Evolutionary conservation across 345 rosid species (phyloP).

Genomic region (Gossypium arboreum): DNA sequence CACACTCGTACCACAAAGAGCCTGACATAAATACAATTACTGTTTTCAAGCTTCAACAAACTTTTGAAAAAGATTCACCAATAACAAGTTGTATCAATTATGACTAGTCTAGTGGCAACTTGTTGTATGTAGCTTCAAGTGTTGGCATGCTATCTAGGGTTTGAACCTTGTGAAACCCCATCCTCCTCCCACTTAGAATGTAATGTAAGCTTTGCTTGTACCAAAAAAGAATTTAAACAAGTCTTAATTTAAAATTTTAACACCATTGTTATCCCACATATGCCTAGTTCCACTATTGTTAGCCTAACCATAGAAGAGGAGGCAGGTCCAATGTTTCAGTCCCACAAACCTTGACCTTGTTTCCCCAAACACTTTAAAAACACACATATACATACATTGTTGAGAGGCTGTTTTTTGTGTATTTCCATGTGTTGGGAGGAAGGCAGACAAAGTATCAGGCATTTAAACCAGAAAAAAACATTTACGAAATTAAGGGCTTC

Average conservation of each 20-base stretch:
- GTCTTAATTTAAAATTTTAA: background rate
- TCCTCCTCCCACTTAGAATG: too few relatives aligned
- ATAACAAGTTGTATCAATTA: background rate
- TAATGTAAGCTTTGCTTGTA: too few relatives aligned
- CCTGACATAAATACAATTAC: background rate
- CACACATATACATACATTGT: background rate
- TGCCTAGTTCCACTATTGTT: background rate
- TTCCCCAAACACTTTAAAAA: background rate
- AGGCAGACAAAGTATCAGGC: background rate
- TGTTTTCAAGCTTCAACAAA: conserved; percentile 8
- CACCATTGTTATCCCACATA: background rate
- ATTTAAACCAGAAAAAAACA: background rate
- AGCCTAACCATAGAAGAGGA: background rate
- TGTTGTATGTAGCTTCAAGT: too few relatives aligned
- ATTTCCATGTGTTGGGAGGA: too few relatives aligned
- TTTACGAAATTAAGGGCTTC: background rate
- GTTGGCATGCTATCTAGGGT: too few relatives aligned
- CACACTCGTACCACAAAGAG: background rate
- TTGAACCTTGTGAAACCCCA: too few relatives aligned
- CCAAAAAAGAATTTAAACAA: background rate
- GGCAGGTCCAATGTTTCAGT: background rate
- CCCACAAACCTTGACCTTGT: background rate
- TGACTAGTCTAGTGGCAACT: background rate
- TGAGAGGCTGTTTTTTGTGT: background rate
- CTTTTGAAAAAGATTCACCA: background rate